Evolutionary conservation across 1,284 basidiomycete species (phyloP).

Genomic region (Sparassis latifolia): DNA sequence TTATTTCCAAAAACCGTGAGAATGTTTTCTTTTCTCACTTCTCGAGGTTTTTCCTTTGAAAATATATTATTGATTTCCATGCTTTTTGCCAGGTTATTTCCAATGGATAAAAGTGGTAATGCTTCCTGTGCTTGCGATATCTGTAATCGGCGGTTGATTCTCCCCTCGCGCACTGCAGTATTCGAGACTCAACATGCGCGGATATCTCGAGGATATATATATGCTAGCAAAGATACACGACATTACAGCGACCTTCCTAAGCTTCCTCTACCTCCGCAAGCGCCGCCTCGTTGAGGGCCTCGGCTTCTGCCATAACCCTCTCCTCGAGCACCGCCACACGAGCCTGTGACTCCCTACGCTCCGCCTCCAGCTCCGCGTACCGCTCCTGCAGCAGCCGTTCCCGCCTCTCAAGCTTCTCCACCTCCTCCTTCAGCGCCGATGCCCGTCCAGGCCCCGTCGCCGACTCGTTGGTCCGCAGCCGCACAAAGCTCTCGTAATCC

Average conservation of each 20-base stretch:
- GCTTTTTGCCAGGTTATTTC: too few relatives aligned
- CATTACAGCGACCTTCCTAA: slow-evolving; percentile 1
- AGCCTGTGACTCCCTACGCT: slow-evolving; percentile 59
- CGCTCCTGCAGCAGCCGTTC: slow-evolving; percentile 74
- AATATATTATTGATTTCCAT: too few relatives aligned
- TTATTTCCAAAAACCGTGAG: too few relatives aligned
- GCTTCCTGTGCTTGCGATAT: too few relatives aligned
- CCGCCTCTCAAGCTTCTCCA: slow-evolving; percentile 68
- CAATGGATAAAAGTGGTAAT: too few relatives aligned
- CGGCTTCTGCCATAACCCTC: slow-evolving; percentile 74
- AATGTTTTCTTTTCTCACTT: too few relatives aligned
- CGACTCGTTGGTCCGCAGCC: slow-evolving; percentile 65
- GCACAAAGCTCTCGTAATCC: slow-evolving; percentile 75
- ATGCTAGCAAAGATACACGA: too few relatives aligned
- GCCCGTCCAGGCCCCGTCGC: slow-evolving; percentile 72
- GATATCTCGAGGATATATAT: too few relatives aligned
- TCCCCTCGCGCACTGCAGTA: too few relatives aligned
- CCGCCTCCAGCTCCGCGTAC: slow-evolving; percentile 75
- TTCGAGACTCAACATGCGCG: too few relatives aligned
- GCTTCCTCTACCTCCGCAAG: slow-evolving; percentile 53
- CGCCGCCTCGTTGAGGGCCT: slow-evolving; percentile 72
- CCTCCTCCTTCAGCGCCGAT: slow-evolving; percentile 76
- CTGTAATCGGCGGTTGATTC: too few relatives aligned
- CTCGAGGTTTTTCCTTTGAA: too few relatives aligned
- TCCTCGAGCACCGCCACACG: slow-evolving; percentile 66